Evolutionary conservation across 768 basidiomycete species (phyloP), one percentile per base, ranked within the genome.

Genomic region (Lentinula sp.): DNA sequence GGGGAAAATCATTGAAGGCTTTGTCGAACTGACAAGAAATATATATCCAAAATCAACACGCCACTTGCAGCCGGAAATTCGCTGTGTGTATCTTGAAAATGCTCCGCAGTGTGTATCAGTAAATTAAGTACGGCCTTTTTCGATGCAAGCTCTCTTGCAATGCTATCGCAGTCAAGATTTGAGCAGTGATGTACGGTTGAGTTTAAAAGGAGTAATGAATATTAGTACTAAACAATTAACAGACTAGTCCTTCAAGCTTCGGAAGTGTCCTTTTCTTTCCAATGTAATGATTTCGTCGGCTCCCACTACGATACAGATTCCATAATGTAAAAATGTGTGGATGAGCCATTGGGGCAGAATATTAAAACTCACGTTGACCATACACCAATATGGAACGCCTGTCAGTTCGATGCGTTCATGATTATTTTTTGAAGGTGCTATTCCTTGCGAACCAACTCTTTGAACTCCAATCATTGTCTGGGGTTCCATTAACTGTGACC

Each of bases 301-400:
- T 51, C 15, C 50, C 50, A 51, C 50, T 51, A n/a, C 46, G 16
- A 49, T 18, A 31, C 5, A 31, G 10, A 51, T 31, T 4, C 10
- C 18, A 13, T 49, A 9, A 49, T 13, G 28, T 28, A 21, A 49
- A 49, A 21, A 31, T 21, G 10, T 4, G 48, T 21, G 28, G 28
- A 3, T 28, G 3, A 3, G 3, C 28, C 28, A 28, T 28, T 28
- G 28, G 28, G 28, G 28, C 2, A 49, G 21, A 10, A 10, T 2
- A 51, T 1, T 21, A 13, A 28, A 34, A 40, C 56, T 31, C 42
- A 57, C 56, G 34, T 57, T 57, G 5, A 57, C 56, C 56, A 57
- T 57, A 57, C 56, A 57, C 40, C 45, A 57, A n/a, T 43, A 43
- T 42, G 56, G 56, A n/a, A 57, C 56, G 5, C 56, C 56, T 34